phyloP scores from a whole-genome alignment of 192 early-diverging fungal species.

The Chytriomyces confervae region DNA sequence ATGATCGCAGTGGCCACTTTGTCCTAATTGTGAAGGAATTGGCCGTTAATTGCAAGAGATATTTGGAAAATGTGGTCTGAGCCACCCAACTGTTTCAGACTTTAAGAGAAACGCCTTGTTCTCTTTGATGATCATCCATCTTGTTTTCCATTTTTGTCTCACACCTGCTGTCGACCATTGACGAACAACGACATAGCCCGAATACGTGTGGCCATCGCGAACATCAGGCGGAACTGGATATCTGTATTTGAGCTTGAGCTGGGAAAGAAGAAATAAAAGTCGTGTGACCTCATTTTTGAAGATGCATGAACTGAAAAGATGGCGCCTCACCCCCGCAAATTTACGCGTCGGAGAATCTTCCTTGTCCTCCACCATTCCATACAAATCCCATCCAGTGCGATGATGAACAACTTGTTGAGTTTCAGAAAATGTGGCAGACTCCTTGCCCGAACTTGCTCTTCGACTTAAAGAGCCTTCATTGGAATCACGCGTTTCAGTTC shows the following conservation, averaged over 20 bases:
- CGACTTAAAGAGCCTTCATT: no score
- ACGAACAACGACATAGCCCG: slow-evolving; percentile 16
- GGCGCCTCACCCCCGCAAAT: no score
- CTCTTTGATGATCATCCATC: slow-evolving; percentile 17
- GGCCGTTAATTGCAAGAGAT: neutral
- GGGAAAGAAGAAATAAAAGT: neutral
- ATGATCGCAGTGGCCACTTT: slow-evolving; percentile 27
- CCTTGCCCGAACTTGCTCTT: no score
- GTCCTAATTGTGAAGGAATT: slow-evolving; percentile 32
- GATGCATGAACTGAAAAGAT: neutral
- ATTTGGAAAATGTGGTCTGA: neutral
- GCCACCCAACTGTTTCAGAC: neutral
- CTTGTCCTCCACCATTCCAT: slow-evolving; percentile 24
- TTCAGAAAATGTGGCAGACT: no score
- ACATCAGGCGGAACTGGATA: slow-evolving; percentile 24
- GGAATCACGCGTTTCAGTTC: no score
- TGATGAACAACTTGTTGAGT: neutral
- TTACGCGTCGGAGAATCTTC: slow-evolving; percentile 17
- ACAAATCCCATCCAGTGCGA: slow-evolving; percentile 31
- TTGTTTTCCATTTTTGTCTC: slow-evolving; percentile 22
- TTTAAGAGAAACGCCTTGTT: slow-evolving; percentile 33
- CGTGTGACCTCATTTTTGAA: neutral
- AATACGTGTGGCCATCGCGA: neutral
- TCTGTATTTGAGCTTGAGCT: slow-evolving; percentile 33
- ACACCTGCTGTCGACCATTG: slow-evolving; percentile 7